These are phyloP conservation scores for Rhodotorula mucilaginosa DNA, from an alignment of 1,284 basidiomycete species.

Conservation along the genomic window DNA sequence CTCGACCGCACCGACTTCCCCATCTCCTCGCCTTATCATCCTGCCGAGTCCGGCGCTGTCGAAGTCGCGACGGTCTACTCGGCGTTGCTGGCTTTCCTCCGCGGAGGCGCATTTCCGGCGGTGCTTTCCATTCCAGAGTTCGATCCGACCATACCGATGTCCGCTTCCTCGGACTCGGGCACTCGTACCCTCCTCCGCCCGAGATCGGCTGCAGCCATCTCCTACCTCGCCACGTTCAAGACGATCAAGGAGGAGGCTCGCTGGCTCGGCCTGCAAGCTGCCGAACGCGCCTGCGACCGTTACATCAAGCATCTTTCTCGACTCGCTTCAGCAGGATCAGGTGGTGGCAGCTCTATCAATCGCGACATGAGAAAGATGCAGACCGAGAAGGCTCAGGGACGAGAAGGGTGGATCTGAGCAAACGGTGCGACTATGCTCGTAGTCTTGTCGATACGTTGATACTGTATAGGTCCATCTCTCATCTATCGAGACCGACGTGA, in stretches of 20 bases:
- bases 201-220: no score
- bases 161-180: no score
- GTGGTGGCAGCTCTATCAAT: neutral
- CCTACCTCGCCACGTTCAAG: slow-evolving; percentile 5
- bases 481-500: no score
- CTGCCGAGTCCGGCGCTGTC: neutral
- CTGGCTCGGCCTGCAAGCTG: slow-evolving; percentile 7
- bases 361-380: no score
- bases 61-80: slow-evolving; percentile 7
- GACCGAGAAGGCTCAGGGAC: neutral
- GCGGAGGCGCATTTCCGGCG: slow-evolving; percentile 4
- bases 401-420: slow-evolving; percentile 1
- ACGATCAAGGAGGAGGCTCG: slow-evolving; percentile 13
- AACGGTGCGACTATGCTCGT: neutral
- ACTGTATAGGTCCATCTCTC: no score
- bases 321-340: neutral
- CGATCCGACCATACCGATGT: no score
- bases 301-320: slow-evolving; percentile 2
- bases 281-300: slow-evolving; percentile 1
- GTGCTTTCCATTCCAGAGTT: neutral
- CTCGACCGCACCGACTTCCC: slow-evolving; percentile 26
- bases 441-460: no score
- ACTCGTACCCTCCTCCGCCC: no score
- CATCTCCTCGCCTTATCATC: neutral
- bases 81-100: slow-evolving; percentile 17